These are phyloP conservation scores for Lathyrus tuberosus DNA, from an alignment of 306 rosid genomes.

Conservation along the genomic window DNA sequence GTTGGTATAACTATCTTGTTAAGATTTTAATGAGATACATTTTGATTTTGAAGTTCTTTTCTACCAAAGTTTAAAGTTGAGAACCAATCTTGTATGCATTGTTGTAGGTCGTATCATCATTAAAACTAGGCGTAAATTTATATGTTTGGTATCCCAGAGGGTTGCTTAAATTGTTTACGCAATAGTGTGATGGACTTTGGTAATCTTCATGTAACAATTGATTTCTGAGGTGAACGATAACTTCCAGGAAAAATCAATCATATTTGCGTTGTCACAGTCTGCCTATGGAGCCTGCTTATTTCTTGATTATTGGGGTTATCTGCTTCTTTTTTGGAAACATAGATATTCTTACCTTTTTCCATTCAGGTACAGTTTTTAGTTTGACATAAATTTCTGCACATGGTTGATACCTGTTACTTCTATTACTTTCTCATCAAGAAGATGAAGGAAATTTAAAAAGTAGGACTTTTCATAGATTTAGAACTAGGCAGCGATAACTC, in stretches of 20 bases:
- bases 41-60: too few species aligned
- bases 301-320: conserved; percentile 90
- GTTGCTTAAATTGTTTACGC: too few species aligned
- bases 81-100: too few species aligned
- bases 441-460: conserved; percentile 18
- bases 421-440: conserved; percentile 10
- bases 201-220: conserved; percentile 25
- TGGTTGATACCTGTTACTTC: conserved; percentile 1
- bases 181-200: conserved; percentile 18
- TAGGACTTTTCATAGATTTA: conserved; percentile 15
- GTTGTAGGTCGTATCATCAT: too few species aligned
- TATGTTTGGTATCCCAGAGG: too few species aligned
- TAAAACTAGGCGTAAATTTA: too few species aligned
- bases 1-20: too few species aligned
- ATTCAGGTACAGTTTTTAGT: conserved; percentile 65
- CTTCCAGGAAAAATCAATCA: conserved; percentile 78
- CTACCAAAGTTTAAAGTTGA: too few species aligned
- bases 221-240: conserved; percentile 34
- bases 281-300: conserved; percentile 87
- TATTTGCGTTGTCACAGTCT: conserved; percentile 83
- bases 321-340: conserved; percentile 51
- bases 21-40: too few species aligned
- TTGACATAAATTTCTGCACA: conserved; percentile 17
- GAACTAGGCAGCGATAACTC: conserved; percentile 21
- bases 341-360: conserved; percentile 66